These are phyloP conservation scores for Hordeum marinum DNA, from an alignment of 176 grass and related monocot species.

Conservation along the genomic window DNA sequence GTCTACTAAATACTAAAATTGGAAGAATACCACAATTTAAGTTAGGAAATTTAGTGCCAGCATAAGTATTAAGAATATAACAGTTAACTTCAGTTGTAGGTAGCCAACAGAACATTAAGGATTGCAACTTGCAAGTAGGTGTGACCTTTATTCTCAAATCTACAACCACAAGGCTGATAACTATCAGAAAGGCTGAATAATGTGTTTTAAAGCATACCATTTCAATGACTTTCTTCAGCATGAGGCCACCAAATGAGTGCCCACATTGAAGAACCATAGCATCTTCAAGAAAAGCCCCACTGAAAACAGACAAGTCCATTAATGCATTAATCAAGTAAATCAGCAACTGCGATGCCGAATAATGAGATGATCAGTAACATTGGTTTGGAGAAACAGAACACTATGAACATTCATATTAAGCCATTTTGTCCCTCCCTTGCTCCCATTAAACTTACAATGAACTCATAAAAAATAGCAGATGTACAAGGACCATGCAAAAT, in stretches of 20 bases:
- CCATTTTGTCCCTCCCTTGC: not conserved
- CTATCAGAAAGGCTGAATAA: not conserved
- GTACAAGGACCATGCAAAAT: not conserved
- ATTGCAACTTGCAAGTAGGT: not conserved
- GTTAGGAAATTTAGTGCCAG: not conserved
- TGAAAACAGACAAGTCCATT: constrained; percentile 26
- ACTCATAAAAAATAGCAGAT: not conserved
- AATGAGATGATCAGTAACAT: not conserved
- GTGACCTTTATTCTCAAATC: not conserved
- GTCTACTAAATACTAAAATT: too few species aligned
- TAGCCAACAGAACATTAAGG: not conserved
- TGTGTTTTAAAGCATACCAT: constrained; percentile 41
- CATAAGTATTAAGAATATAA: not conserved
- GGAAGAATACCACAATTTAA: not conserved
- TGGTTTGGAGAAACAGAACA: not conserved
- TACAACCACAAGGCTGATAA: not conserved
- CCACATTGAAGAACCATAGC: constrained; percentile 79
- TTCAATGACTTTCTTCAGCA: constrained; percentile 79
- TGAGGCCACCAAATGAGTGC: constrained; percentile 72
- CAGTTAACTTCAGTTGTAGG: not conserved
- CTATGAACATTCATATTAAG: not conserved
- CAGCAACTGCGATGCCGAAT: not conserved
- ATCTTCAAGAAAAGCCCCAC: constrained; percentile 83
- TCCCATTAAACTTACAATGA: not conserved
- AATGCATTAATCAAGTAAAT: not conserved